Conservation (phyloP, 805 yeast genomes). For the Kluyveromyces aestuarii region DNA sequence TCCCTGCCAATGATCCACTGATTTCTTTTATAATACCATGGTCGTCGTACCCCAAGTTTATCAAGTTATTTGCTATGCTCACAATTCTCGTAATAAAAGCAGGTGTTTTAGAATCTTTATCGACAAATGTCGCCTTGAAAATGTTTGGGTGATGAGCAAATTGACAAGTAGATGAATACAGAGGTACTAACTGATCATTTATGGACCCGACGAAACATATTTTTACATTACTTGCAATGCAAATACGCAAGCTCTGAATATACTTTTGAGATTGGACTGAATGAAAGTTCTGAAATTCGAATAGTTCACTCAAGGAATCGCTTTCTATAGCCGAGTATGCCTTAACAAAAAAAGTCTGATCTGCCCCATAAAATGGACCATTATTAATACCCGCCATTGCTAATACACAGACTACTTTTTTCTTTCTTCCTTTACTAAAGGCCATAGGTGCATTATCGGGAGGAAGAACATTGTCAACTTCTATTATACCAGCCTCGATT, state of each 20-base stretch:
- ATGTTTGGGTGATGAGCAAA: constrained; percentile 86
- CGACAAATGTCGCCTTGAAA: constrained; percentile 82
- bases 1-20: constrained; percentile 73
- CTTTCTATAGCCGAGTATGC: constrained; percentile 88
- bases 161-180: constrained; percentile 77
- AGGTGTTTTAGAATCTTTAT: constrained; percentile 72
- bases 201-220: constrained; percentile 79
- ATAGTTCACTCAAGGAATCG: constrained; percentile 76
- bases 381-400: constrained; percentile 95
- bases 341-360: constrained; percentile 70
- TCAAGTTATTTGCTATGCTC: constrained; percentile 60
- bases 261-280: constrained; percentile 65
- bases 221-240: constrained; percentile 65
- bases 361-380: constrained; percentile 93
- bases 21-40: constrained; percentile 82
- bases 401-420: constrained; percentile 54
- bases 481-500: constrained; percentile 47
- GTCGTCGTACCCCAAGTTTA: constrained; percentile 73
- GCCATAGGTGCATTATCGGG: constrained; percentile 5
- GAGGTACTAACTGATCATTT: constrained; percentile 89
- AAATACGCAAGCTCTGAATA: constrained; percentile 52
- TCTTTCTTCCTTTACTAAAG: constrained; percentile 7
- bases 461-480: constrained; percentile 24
- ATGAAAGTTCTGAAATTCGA: constrained; percentile 75
- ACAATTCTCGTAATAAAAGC: constrained; percentile 68